Conservation (phyloP, 2,329 filamentous ascomycete genomes). For the Rosellinia necatrix region DNA sequence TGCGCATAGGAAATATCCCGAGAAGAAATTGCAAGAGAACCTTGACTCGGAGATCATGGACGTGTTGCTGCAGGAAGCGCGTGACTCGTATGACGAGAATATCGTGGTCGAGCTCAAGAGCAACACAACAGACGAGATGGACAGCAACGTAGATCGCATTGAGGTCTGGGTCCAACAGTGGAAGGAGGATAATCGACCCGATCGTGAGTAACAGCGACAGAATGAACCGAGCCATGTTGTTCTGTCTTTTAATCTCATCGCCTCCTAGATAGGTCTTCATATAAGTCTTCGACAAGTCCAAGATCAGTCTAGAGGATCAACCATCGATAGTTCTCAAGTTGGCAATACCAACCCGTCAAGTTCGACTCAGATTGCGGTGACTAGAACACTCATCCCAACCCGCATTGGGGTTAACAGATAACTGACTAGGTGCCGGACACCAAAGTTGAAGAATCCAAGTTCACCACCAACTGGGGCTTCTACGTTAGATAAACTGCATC, state of each 20-base stretch:
- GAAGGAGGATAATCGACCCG: constrained; percentile 67
- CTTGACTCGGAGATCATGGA: constrained; percentile 98
- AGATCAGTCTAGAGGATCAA: too few species aligned
- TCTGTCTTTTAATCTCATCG: not conserved
- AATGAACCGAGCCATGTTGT: not conserved
- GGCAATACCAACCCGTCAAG: too few species aligned
- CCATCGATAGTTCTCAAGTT: too few species aligned
- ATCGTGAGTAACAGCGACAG: constrained; percentile 34
- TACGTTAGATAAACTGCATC: too few species aligned
- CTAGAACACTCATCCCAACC: too few species aligned
- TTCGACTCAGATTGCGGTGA: too few species aligned
- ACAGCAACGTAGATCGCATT: constrained; percentile 84
- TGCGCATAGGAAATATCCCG: constrained; percentile 71
- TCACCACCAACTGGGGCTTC: too few species aligned
- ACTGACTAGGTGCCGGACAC: too few species aligned
- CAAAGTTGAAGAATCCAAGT: too few species aligned
- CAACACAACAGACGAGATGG: constrained; percentile 81
- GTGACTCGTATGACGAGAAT: constrained; percentile 82
- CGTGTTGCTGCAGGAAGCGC: constrained; percentile 86
- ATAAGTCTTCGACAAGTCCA: too few species aligned
- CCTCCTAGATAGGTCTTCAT: not conserved
- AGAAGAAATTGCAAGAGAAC: constrained; percentile 92
- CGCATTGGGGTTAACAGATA: too few species aligned
- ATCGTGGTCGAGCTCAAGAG: constrained; percentile 89
- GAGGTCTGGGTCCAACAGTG: constrained; percentile 82